phyloP scores from a whole-genome alignment of 1,284 basidiomycete genomes.

The Pterulicium gracile region DNA sequence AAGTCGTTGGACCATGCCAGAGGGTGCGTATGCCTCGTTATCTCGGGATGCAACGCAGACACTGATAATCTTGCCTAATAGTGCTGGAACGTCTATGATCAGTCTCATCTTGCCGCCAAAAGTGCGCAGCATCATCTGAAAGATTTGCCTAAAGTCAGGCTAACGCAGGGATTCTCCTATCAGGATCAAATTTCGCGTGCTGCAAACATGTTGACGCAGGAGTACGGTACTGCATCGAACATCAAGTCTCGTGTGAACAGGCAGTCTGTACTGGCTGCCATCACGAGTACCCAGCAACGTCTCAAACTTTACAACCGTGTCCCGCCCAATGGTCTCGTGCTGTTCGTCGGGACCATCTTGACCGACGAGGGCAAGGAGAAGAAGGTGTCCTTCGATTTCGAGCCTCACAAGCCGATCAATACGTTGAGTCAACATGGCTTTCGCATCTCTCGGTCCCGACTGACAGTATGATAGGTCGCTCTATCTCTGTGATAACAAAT shows the following conservation, averaged over 20 bases:
- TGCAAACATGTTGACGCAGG: constrained; percentile 93
- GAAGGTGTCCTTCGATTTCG: constrained; percentile 96
- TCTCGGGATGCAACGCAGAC: constrained; percentile 11
- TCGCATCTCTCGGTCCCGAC: constrained; percentile 8
- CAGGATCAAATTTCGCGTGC: constrained; percentile 94
- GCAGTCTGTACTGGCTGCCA: constrained; percentile 93
- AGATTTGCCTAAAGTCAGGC: no score
- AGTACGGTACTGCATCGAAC: constrained; percentile 97
- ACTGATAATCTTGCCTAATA: constrained; percentile 22
- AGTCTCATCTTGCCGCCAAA: constrained; percentile 94
- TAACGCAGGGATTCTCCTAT: constrained; percentile 9
- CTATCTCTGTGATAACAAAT: constrained; percentile 99
- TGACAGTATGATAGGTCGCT: constrained; percentile 51
- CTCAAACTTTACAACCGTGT: constrained; percentile 95
- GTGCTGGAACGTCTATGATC: constrained; percentile 99
- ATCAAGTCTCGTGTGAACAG: constrained; percentile 99
- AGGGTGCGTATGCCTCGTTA: constrained; percentile 48
- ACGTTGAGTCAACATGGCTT: constrained; percentile 44
- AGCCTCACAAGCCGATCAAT: constrained; percentile 97
- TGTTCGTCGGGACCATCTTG: constrained; percentile 96
- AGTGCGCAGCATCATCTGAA: constrained; percentile 32
- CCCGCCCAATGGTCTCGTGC: constrained; percentile 92
- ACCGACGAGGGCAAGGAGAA: constrained; percentile 99
- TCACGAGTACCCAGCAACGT: constrained; percentile 98
- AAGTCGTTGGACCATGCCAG: constrained; percentile 88